Percentiles rank a stretch among this genome's conserved stretches.
Evolutionary conservation across 176 grass and related monocot genomes (phyloP).

Genomic region (sorghum (Sorghum bicolor)): DNA sequence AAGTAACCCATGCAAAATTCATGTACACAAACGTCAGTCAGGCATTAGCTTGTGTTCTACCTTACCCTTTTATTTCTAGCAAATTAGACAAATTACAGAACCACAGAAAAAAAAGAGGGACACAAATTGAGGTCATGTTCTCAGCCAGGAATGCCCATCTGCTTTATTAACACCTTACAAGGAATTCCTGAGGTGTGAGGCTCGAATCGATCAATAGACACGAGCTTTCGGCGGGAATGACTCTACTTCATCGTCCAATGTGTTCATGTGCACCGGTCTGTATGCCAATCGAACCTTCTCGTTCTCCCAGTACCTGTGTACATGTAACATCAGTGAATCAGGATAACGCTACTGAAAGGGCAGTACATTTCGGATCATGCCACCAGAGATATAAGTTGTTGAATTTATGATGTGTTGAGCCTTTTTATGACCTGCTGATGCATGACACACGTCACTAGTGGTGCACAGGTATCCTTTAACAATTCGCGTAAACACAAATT

Average conservation of each 20-base stretch:
- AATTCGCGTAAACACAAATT: neutral
- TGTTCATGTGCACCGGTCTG: constrained; percentile 84
- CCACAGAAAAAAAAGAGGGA: too few relatives aligned
- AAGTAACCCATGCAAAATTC: neutral
- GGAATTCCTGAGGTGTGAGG: neutral
- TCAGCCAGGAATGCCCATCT: constrained; percentile 29
- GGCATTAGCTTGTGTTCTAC: neutral
- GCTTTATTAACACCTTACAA: constrained; percentile 38
- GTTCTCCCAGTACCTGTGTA: constrained; percentile 75
- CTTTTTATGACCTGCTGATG: neutral
- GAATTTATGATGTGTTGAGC: neutral
- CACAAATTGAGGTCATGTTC: neutral
- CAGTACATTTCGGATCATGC: neutral
- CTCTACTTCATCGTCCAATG: constrained; percentile 68
- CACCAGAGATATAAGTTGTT: neutral
- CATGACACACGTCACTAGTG: neutral
- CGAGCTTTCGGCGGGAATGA: constrained; percentile 88
- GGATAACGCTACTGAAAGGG: neutral
- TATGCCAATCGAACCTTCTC: constrained; percentile 77
- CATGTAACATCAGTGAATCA: neutral
- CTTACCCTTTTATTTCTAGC: constrained; percentile 22
- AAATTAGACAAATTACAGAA: constrained; percentile 11
- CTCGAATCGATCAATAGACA: constrained; percentile 55
- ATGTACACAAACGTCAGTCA: neutral
- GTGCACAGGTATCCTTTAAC: neutral